Evolutionary conservation across 2,329 filamentous ascomycete species (phyloP), one percentile per base, ranked within the genome.

Genomic region (Fusarium chaquense): DNA sequence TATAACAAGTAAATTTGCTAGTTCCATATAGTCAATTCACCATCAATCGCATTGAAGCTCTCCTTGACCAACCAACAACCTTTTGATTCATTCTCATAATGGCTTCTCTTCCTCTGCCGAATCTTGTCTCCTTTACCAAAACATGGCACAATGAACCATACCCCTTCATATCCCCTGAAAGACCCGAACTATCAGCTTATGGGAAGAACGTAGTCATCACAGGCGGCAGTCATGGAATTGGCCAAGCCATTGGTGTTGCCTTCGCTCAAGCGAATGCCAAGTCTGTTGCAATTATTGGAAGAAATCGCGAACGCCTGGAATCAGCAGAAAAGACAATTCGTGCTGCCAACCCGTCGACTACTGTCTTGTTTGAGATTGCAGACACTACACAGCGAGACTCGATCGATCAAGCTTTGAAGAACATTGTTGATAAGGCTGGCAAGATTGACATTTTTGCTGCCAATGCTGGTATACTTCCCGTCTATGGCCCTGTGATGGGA

Each of bases 151-250:
- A 36, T 10, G 32, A 70, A 10, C 62, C 68, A 5, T 81, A 81
- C 50, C 58, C 75, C 0, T 32, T 60, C 26, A 79, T 81, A 53
- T 74, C 72, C 0, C 77, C 79, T 2, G 41, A 45, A 4, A 71
- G 76, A 6, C 75, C 76, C 0, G 76, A 78, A 47, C 73, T 81
- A 6, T 78, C 76, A 0, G 77, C 75, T 3, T 70, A 65, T 4
- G 78, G 78, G 4, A 76, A 77, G 30, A 87, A 83, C 12, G 85
- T 90, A 7, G 81, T 92, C 16, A 88, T 92, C 72, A 91, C 89
- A 1, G 90, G 90, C 43, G 89, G 85, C 5, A 85, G 86, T 3
- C 85, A 84, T 0, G 89, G 90, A 13, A 87, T 92, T 28, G 90
- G 90, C 2, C 86, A 87, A 62, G 87, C 88, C 1, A 85, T 90